phyloP scores from a whole-genome alignment of 1,284 basidiomycete genomes.

The Ganoderma sinense region DNA sequence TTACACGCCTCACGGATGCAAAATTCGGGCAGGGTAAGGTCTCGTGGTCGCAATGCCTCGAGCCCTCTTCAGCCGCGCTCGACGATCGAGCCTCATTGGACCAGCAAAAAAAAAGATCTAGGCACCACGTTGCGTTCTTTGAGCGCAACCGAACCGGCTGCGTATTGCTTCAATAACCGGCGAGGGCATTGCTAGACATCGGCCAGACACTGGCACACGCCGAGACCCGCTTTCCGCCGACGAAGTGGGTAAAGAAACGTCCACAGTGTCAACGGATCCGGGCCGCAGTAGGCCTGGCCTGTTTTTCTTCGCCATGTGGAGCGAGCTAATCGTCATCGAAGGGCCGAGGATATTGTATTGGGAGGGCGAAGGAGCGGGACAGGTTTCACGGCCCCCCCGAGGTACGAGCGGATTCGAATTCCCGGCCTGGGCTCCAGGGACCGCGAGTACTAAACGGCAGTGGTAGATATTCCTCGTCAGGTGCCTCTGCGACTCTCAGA shows the following conservation, averaged over 20 bases:
- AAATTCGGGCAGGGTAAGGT: background rate
- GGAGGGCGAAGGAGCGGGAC: background rate
- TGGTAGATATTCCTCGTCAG: background rate
- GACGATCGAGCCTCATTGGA: background rate
- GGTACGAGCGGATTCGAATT: background rate
- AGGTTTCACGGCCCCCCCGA: background rate
- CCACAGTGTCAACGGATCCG: background rate
- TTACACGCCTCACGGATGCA: background rate
- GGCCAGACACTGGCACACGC: background rate
- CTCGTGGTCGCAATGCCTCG: background rate
- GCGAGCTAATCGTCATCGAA: background rate
- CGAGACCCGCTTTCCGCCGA: background rate
- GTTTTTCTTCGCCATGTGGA: background rate
- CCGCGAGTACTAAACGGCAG: background rate
- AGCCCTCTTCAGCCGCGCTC: background rate
- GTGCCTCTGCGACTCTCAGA: slow-evolving; percentile 6
- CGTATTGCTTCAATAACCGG: background rate
- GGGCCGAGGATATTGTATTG: background rate
- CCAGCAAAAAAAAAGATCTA: background rate
- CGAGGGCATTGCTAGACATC: background rate
- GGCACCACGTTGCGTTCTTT: background rate
- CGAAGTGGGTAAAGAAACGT: background rate
- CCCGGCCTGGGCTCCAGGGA: background rate
- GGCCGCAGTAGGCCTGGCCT: background rate
- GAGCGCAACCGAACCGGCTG: background rate